Evolutionary conservation across 2,329 filamentous ascomycete species (phyloP).

Genomic region (Nectriaceae sp.): DNA sequence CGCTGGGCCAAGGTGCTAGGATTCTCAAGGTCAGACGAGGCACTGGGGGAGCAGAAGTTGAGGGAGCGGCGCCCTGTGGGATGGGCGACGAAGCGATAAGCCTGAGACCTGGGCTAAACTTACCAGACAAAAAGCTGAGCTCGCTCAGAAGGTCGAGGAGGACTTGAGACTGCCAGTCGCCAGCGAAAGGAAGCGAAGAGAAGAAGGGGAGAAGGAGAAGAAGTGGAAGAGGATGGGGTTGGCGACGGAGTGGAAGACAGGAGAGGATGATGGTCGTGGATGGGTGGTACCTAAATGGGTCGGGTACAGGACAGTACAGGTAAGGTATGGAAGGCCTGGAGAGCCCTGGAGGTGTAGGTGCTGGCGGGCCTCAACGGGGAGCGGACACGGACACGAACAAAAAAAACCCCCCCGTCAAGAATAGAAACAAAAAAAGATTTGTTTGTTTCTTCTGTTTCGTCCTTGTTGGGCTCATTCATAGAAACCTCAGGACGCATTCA

Average conservation of each 20-base stretch:
- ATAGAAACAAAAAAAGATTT: too few relatives aligned
- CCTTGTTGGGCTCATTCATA: too few relatives aligned
- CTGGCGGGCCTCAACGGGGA: too few relatives aligned
- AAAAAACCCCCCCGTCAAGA: too few relatives aligned
- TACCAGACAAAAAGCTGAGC: background rate
- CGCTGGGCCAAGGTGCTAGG: background rate
- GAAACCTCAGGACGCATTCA: too few relatives aligned
- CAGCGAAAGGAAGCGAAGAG: slow-evolving; percentile 7
- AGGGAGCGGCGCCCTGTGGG: background rate
- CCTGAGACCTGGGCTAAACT: background rate
- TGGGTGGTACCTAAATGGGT: background rate
- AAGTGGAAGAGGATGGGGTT: slow-evolving; percentile 10
- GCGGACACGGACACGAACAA: background rate
- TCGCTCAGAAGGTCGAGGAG: background rate
- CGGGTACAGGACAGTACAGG: background rate
- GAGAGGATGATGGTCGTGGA: slow-evolving; percentile 9
- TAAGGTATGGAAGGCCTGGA: too few relatives aligned
- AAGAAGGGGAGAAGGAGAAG: slow-evolving; percentile 3
- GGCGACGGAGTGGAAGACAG: slow-evolving; percentile 14
- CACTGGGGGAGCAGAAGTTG: background rate
- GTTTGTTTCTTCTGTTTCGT: too few relatives aligned
- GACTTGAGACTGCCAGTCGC: slow-evolving; percentile 18
- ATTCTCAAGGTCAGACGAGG: background rate
- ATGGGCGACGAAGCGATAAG: background rate
- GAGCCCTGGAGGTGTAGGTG: too few relatives aligned